Evolutionary conservation across 2,329 filamentous ascomycete species (phyloP).

Genomic region (Thielaviopsis populi): DNA sequence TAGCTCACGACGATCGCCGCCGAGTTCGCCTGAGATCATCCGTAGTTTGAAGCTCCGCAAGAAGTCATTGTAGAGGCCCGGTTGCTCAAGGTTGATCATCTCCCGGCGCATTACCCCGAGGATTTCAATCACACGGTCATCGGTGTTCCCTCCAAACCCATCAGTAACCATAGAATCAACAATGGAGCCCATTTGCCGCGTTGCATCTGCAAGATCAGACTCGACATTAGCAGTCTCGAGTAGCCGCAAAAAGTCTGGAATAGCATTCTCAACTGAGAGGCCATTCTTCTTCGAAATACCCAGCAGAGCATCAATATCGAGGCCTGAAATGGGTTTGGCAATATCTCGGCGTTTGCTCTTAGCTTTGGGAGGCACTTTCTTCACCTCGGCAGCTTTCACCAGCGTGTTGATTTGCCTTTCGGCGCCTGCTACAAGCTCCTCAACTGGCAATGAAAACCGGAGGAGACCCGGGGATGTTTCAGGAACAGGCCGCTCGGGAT

Average conservation of each 20-base stretch:
- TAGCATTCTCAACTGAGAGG: constrained; percentile 53
- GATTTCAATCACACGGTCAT: constrained; percentile 59
- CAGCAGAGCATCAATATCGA: constrained; percentile 72
- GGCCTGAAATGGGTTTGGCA: constrained; percentile 73
- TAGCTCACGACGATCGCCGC: constrained; percentile 65
- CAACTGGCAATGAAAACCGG: constrained; percentile 58
- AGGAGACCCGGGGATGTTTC: constrained; percentile 49
- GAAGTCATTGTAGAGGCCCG: constrained; percentile 61
- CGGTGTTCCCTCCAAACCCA: constrained; percentile 61
- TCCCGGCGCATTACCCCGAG: constrained; percentile 66
- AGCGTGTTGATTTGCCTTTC: constrained; percentile 46
- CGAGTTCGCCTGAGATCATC: constrained; percentile 52
- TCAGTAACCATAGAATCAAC: constrained; percentile 52
- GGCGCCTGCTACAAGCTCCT: constrained; percentile 46
- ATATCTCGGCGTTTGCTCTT: constrained; percentile 59
- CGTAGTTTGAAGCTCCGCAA: constrained; percentile 55
- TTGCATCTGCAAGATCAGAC: constrained; percentile 48
- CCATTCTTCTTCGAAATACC: constrained; percentile 15
- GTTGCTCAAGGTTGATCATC: constrained; percentile 59
- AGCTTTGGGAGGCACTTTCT: constrained; percentile 73
- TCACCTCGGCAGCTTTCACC: constrained; percentile 58
- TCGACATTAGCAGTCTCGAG: constrained; percentile 47
- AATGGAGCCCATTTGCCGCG: constrained; percentile 59
- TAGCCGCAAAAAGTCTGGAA: constrained; percentile 80
- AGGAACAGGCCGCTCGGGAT: constrained; percentile 50